A percentile compares a stretch with the other conserved stretches of the same genome.
These are phyloP conservation scores for Xerocomellus amylosporus DNA, from an alignment of 768 basidiomycete genomes.

Conservation along the genomic window DNA sequence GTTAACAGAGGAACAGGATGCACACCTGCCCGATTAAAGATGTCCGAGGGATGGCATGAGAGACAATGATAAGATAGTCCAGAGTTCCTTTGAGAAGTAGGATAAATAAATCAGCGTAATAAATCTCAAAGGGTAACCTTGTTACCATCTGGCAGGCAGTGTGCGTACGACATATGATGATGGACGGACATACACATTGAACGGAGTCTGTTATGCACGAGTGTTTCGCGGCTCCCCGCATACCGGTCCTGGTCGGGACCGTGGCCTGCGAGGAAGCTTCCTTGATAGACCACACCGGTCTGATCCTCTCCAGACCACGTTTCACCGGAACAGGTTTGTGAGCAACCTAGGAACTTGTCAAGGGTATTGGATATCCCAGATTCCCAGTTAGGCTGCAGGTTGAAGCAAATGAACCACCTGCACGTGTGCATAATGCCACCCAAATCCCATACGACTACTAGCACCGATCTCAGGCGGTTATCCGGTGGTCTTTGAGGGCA, in stretches of 20 bases:
- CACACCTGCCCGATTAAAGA: background rate
- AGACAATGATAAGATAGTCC: background rate
- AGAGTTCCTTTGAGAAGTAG: background rate
- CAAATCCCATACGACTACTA: no score
- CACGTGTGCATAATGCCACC: background rate
- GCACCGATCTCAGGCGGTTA: no score
- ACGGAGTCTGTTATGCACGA: background rate
- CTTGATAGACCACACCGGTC: background rate
- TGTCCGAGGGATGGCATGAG: conserved; percentile 3
- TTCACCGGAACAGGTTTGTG: background rate
- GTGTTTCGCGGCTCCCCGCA: background rate
- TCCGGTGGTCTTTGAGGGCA: background rate
- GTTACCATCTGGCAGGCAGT: background rate
- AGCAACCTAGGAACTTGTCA: background rate
- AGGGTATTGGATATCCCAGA: background rate
- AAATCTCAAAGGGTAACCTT: background rate
- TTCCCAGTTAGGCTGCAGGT: no score
- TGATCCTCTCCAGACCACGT: background rate
- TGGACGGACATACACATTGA: background rate
- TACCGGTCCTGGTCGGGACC: conserved; percentile 17
- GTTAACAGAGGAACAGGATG: background rate
- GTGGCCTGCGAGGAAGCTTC: conserved; percentile 9
- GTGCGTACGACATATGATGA: background rate
- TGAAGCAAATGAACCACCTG: background rate
- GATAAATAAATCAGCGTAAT: background rate